Evolutionary conservation across 2,329 filamentous ascomycete species (phyloP), one percentile per base, ranked within the genome.

Genomic region (Coleophoma cylindrospora): DNA sequence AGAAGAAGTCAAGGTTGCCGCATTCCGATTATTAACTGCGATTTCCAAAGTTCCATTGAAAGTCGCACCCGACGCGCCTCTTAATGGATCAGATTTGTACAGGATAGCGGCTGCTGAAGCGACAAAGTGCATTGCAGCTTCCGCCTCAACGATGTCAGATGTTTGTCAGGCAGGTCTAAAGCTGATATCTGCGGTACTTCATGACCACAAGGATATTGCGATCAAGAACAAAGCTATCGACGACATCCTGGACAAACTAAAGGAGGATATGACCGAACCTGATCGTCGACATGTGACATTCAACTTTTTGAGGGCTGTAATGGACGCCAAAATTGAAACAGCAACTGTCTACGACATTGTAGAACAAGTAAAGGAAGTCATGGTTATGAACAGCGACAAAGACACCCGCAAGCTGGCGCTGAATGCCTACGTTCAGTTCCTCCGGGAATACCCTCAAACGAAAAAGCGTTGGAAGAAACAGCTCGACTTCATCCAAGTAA

Each of bases 381-480:
- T 97, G 91, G 87, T 99, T 50, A 96, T 88, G 41, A 97, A 97
- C 64, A 89, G 96, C 55, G 91, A 95, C 59, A 87, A 87, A 59
- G 84, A 87, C 56, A 92, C 92, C 2, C 82, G 94, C 47, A 90
- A 96, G 65, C 75, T 95, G 36, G 91, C 92, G 13, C 80, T 94
- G 50, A 90, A 90, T 17, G 87, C 90, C 13, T 99, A 95, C 68
- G 87, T 96, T 67, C 90, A 96, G 58, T 99, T 99, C 70, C 74
- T 99, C 50, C 83, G 91, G 57, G 91, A 96, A 48, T 99, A 96
- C 63, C 92, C 94, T 0, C 94, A 97, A 66, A 90, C 87, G 61
- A 91, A 91, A 68, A 87, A 84, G 55, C 80, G 94, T 13, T 95
- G 94, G 84, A 79, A 81, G 37, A 95, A 95, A 66, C 92, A 97